Evolutionary conservation across 1,139 yeast genomes (phyloP).

Genomic region (Waltiozyma solani): DNA sequence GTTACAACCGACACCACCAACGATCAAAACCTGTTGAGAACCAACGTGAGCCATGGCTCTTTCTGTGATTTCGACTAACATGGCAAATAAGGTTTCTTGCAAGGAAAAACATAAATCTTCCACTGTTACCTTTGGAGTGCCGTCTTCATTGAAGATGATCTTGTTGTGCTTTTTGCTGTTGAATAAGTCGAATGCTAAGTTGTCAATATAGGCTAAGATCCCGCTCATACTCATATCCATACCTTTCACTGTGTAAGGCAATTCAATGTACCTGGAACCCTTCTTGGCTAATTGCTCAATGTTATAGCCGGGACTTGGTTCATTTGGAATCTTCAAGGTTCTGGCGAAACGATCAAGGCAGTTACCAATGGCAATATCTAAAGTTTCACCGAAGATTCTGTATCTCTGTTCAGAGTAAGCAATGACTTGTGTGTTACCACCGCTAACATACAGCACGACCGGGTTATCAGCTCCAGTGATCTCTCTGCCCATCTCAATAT

Average conservation of each 20-base stretch:
- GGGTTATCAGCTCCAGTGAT: constrained; percentile 94
- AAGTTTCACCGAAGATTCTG: constrained; percentile 92
- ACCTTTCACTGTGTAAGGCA: constrained; percentile 96
- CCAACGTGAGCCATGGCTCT: constrained; percentile 98
- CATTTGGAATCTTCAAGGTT: constrained; percentile 76
- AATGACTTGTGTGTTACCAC: constrained; percentile 97
- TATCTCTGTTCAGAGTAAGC: constrained; percentile 91
- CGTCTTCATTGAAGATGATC: constrained; percentile 38
- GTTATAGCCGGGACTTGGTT: constrained; percentile 96
- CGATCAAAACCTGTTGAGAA: constrained; percentile 81
- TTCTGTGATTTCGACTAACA: constrained; percentile 97
- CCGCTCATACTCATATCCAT: constrained; percentile 99
- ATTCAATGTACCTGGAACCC: constrained; percentile 48
- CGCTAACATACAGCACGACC: constrained; percentile 91
- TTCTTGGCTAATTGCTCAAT: constrained; percentile 88
- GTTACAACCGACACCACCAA: constrained; percentile 97
- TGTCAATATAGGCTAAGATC: constrained; percentile 75
- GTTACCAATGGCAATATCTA: constrained; percentile 95
- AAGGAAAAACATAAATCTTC: constrained; percentile 90
- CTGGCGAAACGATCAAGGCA: constrained; percentile 95
- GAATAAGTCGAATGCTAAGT: constrained; percentile 63
- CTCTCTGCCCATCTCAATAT: constrained; percentile 98
- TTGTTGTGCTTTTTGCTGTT: constrained; percentile 41
- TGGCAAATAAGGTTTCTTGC: constrained; percentile 87
- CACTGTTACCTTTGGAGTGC: constrained; percentile 47